Evolutionary conservation across 805 yeast species (phyloP).

Genomic region (Wickerhamia fluorescens): DNA sequence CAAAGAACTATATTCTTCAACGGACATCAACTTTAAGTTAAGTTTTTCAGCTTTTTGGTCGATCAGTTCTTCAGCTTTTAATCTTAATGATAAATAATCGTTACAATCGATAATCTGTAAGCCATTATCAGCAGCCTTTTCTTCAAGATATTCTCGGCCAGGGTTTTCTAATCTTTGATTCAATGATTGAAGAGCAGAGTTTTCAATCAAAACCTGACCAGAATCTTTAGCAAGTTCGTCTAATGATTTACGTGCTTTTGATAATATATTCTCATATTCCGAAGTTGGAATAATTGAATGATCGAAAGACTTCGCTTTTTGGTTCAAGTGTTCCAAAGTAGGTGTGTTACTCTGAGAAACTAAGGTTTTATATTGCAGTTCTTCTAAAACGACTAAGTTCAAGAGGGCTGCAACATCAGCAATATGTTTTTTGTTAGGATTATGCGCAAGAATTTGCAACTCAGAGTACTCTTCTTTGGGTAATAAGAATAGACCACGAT

Average conservation of each 20-base stretch:
- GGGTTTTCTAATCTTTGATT: conserved; percentile 2
- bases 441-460: conserved; percentile 6
- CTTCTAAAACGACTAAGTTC: conserved; percentile 5
- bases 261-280: conserved; percentile 3
- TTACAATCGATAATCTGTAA: not conserved
- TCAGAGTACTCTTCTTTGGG: conserved; percentile 6
- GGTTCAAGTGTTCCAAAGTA: conserved; percentile 8
- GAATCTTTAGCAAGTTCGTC: conserved; percentile 8
- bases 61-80: not conserved
- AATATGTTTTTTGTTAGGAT: conserved; percentile 7
- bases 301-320: conserved; percentile 5
- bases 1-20: conserved; percentile 15
- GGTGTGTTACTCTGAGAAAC: conserved; percentile 7
- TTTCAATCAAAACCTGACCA: conserved; percentile 1
- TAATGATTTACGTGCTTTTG: conserved; percentile 6
- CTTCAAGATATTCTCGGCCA: conserved; percentile 2
- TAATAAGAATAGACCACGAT: conserved; percentile 11
- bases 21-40: not conserved
- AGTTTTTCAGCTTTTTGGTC: not conserved
- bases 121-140: conserved; percentile 3
- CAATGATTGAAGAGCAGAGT: not conserved
- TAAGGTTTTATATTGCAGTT: conserved; percentile 2
- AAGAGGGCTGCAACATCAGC: conserved; percentile 5
- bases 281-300: conserved; percentile 3
- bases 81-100: too few species aligned